Percentiles rank a stretch among this genome's conserved stretches.
Conservation (phyloP, 2,329 filamentous ascomycete species). For the Neonectria coccinea region DNA sequence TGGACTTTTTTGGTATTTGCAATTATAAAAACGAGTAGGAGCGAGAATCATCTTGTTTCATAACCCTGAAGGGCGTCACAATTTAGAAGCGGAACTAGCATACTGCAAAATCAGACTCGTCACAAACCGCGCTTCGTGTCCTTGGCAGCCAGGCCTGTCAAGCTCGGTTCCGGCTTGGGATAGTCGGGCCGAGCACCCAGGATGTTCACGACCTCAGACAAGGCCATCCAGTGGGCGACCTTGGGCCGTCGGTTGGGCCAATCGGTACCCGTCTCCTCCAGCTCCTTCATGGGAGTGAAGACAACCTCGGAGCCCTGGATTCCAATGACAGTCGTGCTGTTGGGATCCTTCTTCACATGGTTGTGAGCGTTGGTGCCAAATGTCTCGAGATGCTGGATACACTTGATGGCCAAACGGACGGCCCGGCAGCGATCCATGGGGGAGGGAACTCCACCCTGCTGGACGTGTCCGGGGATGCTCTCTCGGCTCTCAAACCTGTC, state of each 20-base stretch:
- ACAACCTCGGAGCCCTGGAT: constrained; percentile 90
- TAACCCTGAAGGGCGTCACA: background rate
- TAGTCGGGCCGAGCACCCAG: constrained; percentile 78
- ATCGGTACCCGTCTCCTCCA: constrained; percentile 90
- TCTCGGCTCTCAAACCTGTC: constrained; percentile 93
- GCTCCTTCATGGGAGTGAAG: constrained; percentile 83
- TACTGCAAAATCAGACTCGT: constrained; percentile 20
- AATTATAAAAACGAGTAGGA: constrained; percentile 37
- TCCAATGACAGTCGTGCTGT: constrained; percentile 86
- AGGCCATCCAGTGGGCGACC: constrained; percentile 83
- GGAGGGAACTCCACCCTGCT: constrained; percentile 92
- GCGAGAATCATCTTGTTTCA: constrained; percentile 23
- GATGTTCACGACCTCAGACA: constrained; percentile 86
- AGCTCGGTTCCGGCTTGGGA: constrained; percentile 59
- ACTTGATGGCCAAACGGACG: constrained; percentile 91
- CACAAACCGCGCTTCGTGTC: constrained; percentile 68
- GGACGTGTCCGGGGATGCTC: constrained; percentile 92
- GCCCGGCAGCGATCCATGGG: constrained; percentile 97
- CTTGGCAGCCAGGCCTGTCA: constrained; percentile 68
- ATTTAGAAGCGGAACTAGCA: constrained; percentile 17
- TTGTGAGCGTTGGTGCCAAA: constrained; percentile 75
- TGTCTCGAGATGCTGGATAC: constrained; percentile 88
- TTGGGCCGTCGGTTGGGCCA: constrained; percentile 91
- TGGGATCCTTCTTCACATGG: constrained; percentile 78
- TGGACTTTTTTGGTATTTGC: constrained; percentile 10